These are phyloP conservation scores for Ricinus communis DNA, from an alignment of 345 rosid species.

Conservation along the genomic window DNA sequence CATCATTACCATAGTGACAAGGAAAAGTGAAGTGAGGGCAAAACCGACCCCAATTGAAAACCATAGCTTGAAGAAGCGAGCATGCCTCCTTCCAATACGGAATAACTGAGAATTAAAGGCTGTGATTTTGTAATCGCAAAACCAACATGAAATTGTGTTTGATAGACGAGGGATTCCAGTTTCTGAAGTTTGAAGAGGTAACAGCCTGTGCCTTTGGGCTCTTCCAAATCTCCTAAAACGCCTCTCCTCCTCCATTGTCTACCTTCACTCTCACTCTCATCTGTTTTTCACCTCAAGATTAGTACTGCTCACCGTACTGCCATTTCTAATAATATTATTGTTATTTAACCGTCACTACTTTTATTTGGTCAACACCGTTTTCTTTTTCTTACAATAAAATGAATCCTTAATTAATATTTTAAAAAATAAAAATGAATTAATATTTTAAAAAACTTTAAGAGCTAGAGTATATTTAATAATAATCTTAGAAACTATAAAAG, in stretches of 20 bases:
- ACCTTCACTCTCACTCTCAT: not conserved
- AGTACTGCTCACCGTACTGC: too few species aligned
- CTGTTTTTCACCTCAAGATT: too few species aligned
- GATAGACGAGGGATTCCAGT: not conserved
- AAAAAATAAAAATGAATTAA: too few species aligned
- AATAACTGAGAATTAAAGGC: slow-evolving; percentile 47
- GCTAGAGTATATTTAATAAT: too few species aligned
- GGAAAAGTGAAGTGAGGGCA: slow-evolving; percentile 52
- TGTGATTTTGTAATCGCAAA: slow-evolving; percentile 60
- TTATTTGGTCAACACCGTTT: too few species aligned
- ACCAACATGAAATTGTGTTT: slow-evolving; percentile 38
- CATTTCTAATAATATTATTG: too few species aligned
- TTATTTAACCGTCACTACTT: too few species aligned
- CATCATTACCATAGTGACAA: slow-evolving; percentile 37
- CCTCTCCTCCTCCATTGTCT: slow-evolving; percentile 17
- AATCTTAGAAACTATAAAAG: too few species aligned
- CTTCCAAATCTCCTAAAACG: slow-evolving; percentile 37
- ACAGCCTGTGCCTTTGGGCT: slow-evolving; percentile 4
- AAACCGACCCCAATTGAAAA: slow-evolving; percentile 85
- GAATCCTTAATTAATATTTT: too few species aligned
- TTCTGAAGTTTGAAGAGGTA: slow-evolving; percentile 17
- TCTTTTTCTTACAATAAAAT: too few species aligned
- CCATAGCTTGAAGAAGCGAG: slow-evolving; percentile 54
- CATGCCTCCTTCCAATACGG: slow-evolving; percentile 59
- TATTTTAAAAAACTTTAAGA: too few species aligned